Evolutionary conservation across 352 stramenopile genomes (phyloP).

Genomic region (Stephanocyclus meneghinianus): DNA sequence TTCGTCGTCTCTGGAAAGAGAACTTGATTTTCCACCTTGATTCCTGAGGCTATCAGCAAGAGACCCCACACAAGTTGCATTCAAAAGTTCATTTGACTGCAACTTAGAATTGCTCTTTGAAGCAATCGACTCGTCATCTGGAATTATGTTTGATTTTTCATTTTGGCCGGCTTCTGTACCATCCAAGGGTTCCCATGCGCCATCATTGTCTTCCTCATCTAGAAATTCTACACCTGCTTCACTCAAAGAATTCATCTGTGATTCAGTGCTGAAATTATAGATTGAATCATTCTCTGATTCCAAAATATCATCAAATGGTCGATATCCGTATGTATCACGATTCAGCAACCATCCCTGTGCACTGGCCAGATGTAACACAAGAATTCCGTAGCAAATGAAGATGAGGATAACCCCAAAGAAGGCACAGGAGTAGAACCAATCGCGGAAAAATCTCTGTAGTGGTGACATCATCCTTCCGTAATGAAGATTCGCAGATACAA

Average conservation of each 20-base stretch:
- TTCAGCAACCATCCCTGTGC: not conserved
- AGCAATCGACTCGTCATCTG: conserved; percentile 38
- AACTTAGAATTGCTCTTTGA: conserved; percentile 6
- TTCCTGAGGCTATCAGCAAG: conserved; percentile 25
- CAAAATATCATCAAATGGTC: conserved; percentile 34
- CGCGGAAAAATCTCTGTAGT: conserved; percentile 68
- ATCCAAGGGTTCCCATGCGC: conserved; percentile 47
- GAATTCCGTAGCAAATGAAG: conserved; percentile 47
- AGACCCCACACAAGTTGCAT: conserved; percentile 17
- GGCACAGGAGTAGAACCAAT: conserved; percentile 71
- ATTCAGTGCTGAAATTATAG: conserved; percentile 17
- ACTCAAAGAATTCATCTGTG: conserved; percentile 29
- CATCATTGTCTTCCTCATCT: conserved; percentile 45
- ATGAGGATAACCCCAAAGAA: conserved; percentile 57
- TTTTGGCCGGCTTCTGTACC: conserved; percentile 8
- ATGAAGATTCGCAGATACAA: conserved; percentile 51
- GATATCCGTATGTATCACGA: conserved; percentile 2
- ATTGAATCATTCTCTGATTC: conserved; percentile 32
- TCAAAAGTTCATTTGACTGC: not conserved
- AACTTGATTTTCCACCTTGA: conserved; percentile 18
- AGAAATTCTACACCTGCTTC: conserved; percentile 47
- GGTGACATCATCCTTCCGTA: conserved; percentile 74
- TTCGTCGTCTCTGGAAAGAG: conserved; percentile 15
- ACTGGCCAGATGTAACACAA: conserved; percentile 28
- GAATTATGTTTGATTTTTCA: conserved; percentile 23